phyloP scores from a whole-genome alignment of 371 early-diverging fungal genomes.

The Nematocida sp. region DNA sequence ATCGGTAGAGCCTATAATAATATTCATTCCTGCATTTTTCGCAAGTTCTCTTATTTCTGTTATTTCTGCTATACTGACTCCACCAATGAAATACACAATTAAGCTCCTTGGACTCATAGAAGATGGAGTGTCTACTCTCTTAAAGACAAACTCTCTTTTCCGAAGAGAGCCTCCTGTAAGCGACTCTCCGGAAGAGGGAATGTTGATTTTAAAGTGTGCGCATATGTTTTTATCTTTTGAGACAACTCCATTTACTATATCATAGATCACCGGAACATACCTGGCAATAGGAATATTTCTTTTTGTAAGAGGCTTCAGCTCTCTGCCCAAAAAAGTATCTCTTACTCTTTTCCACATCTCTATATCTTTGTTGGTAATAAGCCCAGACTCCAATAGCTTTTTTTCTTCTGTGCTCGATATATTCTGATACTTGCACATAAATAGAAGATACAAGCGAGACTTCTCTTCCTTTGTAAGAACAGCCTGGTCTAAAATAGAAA shows the following conservation, averaged over 20 bases:
- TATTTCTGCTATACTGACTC: constrained; percentile 59
- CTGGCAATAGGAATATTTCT: constrained; percentile 58
- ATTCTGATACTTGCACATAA: constrained; percentile 32
- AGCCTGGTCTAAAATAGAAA: constrained; percentile 45
- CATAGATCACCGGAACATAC: constrained; percentile 60
- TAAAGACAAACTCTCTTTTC: constrained; percentile 56
- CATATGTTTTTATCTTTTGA: constrained; percentile 47
- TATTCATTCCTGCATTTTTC: constrained; percentile 47
- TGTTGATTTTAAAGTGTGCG: constrained; percentile 18
- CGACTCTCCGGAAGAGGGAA: constrained; percentile 6
- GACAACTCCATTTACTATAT: constrained; percentile 55
- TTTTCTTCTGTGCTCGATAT: constrained; percentile 48
- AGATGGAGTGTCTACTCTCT: neutral
- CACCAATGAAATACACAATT: constrained; percentile 49
- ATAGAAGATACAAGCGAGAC: constrained; percentile 58
- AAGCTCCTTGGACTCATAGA: constrained; percentile 22
- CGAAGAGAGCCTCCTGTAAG: constrained; percentile 51
- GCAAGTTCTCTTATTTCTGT: constrained; percentile 57
- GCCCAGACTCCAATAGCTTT: constrained; percentile 29
- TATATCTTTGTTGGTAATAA: constrained; percentile 50
- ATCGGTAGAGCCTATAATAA: constrained; percentile 44
- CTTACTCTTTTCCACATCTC: constrained; percentile 18
- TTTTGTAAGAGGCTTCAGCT: constrained; percentile 27
- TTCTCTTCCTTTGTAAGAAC: constrained; percentile 58
- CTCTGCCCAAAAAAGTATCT: constrained; percentile 7